Evolutionary conservation across 1,284 basidiomycete genomes (phyloP), one percentile per base, ranked within the genome.

Genomic region (Naganishia sp.): DNA sequence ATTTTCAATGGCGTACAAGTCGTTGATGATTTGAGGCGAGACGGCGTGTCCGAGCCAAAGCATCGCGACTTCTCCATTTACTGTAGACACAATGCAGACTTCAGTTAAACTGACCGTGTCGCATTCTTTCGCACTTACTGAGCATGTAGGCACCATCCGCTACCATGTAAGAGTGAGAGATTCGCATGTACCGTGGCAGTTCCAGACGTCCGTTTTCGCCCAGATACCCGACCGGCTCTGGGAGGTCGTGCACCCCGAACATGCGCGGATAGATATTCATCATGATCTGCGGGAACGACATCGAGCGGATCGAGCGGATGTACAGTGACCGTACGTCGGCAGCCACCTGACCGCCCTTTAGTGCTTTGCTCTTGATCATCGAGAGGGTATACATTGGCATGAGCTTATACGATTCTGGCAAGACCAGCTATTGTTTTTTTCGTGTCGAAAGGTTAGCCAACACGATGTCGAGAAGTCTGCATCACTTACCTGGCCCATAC

Each of bases 281-380:
- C 79, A 96, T 87, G 36, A 88, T 85, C 31, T 82, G 81, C 16
- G 88, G 86, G 2, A 89, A 86, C 48, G 87, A 83, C 80, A 88
- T 85, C 0, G 86, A 85, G 69, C 88, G 84, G 55, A 96, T 82
- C 68, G 87, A 85, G 69, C 94, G 89, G 70, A 89, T 87, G 75
- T 90, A 86, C 76, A 89, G 91, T 66, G 92, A 92, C 64, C 96
- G 89, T 21, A 96, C 92, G 73, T 99, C 96, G 16, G 94, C 89
- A 5, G 91, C 88, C 53, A 99, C 94, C 74, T 87, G 89, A 55
- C 90, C 87, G 86, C 93, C 91, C 86, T 98, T 96, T 52, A 99
- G 80, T 31, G 93, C 87, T 78, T 97, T 96, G 68, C 86, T 87
- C 82, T 99, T 99, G 69, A 90, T 86, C 68, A 99, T 86, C 6